phyloP scores from a whole-genome alignment of 352 stramenopile species.

The Phytophthora nicotianae region DNA sequence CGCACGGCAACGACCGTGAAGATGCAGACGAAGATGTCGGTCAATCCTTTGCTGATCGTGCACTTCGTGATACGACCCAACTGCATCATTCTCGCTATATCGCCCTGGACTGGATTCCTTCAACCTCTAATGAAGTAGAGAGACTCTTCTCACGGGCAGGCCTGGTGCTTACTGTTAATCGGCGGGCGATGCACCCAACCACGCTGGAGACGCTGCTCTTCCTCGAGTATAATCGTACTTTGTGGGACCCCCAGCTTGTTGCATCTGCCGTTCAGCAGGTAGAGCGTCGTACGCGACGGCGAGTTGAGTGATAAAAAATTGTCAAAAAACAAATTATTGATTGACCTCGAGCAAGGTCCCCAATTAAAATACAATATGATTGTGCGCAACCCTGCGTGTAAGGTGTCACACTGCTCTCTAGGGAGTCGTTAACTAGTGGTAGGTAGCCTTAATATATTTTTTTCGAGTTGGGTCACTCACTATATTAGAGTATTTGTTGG shows the following conservation, averaged over 20 bases:
- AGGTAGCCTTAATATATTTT: too few relatives aligned
- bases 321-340: slow-evolving; percentile 18
- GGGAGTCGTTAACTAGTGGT: too few relatives aligned
- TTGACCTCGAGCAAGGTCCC: not conserved
- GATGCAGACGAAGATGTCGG: not conserved
- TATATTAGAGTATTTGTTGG: too few relatives aligned
- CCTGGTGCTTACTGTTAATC: not conserved
- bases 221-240: slow-evolving; percentile 10
- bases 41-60: not conserved
- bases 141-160: not conserved
- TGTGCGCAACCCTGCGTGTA: not conserved
- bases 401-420: too few relatives aligned
- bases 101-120: slow-evolving; percentile 1
- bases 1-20: not conserved
- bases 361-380: slow-evolving; percentile 3
- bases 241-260: not conserved
- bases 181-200: not conserved
- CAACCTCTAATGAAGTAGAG: slow-evolving; percentile 12
- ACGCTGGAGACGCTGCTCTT: slow-evolving; percentile 4
- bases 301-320: not conserved
- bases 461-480: too few relatives aligned
- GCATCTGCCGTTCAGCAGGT: not conserved
- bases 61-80: not conserved
- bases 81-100: slow-evolving; percentile 5
- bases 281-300: not conserved